These are phyloP conservation scores for Fusarium incarnatum DNA, from an alignment of 2,329 filamentous ascomycete species.

Conservation along the genomic window DNA sequence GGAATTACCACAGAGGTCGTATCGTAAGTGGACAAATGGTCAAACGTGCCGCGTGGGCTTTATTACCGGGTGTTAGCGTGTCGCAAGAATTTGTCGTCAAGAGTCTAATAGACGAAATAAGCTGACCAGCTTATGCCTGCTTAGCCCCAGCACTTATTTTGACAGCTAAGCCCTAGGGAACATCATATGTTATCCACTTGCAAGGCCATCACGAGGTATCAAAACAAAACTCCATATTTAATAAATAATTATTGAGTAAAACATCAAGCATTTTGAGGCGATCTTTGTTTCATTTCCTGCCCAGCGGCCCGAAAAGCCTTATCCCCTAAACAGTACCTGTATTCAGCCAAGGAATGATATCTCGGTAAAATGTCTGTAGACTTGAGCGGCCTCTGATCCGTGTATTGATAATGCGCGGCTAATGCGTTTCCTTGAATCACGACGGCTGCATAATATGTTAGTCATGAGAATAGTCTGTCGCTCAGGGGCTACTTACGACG, in stretches of 20 bases:
- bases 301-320: neutral
- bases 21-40: neutral
- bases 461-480: neutral
- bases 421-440: constrained; percentile 28
- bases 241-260: neutral
- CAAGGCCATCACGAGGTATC: neutral
- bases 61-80: neutral
- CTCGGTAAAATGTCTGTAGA: constrained; percentile 26
- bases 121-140: rapidly evolving
- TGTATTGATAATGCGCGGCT: constrained; percentile 36
- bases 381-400: constrained; percentile 10
- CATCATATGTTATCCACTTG: neutral
- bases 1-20: neutral
- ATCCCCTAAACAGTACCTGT: constrained; percentile 20
- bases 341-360: constrained; percentile 28
- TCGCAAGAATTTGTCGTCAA: neutral
- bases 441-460: constrained; percentile 18
- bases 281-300: constrained; percentile 5
- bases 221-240: constrained; percentile 1
- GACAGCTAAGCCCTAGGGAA: no score
- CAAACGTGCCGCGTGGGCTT: neutral
- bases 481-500: constrained; percentile 23
- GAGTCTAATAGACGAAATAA: neutral
- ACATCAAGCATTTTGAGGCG: neutral
- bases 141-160: no score